Conservation (phyloP, 257 asterid genomes). For the Lycium barbarum region DNA sequence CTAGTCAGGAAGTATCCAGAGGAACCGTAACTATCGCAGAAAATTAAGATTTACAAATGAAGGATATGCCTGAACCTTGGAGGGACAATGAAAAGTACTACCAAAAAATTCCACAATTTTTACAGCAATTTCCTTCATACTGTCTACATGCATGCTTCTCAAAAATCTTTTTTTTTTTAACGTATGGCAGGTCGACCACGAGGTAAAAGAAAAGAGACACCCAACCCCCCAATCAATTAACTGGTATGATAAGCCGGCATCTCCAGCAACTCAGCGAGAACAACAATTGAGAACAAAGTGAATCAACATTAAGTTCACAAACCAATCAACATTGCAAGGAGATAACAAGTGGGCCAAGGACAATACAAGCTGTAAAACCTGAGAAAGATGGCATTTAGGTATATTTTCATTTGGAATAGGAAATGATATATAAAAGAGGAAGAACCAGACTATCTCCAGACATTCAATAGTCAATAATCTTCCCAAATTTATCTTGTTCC, state of each 20-base stretch:
- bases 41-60: too few relatives aligned
- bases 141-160: background rate
- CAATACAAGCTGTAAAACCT: background rate
- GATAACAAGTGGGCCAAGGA: constrained; percentile 8
- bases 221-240: background rate
- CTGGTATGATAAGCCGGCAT: background rate
- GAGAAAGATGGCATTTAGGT: background rate
- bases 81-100: background rate
- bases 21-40: background rate
- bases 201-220: background rate
- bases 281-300: background rate
- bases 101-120: too few relatives aligned
- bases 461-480: background rate
- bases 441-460: constrained; percentile 8
- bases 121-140: background rate
- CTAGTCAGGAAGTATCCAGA: background rate
- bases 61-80: background rate
- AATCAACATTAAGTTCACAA: background rate
- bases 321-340: background rate
- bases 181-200: background rate
- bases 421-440: background rate
- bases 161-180: too few relatives aligned
- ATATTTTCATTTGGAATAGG: background rate
- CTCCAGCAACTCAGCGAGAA: background rate
- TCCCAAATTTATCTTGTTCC: background rate